Percentiles rank a stretch among this genome's conserved stretches.
phyloP scores from a whole-genome alignment of 2,329 filamentous ascomycete genomes.

The Biscogniauxia mediterranea region DNA sequence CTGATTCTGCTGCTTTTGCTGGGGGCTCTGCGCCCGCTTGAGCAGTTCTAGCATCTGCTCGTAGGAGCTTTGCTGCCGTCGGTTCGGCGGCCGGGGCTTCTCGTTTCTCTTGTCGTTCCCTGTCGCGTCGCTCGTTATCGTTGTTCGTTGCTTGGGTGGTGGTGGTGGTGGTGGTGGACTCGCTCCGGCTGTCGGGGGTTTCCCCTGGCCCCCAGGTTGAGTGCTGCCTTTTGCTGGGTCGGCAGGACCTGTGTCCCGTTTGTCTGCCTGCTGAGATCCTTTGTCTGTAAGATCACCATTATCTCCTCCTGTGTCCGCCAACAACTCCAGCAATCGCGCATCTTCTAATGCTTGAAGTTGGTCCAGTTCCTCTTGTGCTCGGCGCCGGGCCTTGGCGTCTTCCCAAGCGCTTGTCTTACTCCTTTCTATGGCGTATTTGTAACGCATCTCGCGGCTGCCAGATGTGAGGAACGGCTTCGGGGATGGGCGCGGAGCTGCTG shows the following conservation, averaged over 20 bases:
- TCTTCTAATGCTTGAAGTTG: slow-evolving; percentile 21
- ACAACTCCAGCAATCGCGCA: slow-evolving; percentile 14
- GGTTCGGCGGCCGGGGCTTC: neutral
- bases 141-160: no score
- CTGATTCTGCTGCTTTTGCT: neutral
- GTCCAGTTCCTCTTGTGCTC: slow-evolving; percentile 22
- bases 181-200: no score
- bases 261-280: neutral
- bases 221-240: neutral
- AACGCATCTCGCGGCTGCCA: slow-evolving; percentile 26
- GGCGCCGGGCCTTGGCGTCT: slow-evolving; percentile 17
- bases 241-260: neutral
- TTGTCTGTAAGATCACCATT: neutral
- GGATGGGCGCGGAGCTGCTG: slow-evolving; percentile 15
- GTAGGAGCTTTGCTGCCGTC: slow-evolving; percentile 10
- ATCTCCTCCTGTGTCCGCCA: slow-evolving; percentile 10
- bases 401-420: slow-evolving; percentile 33
- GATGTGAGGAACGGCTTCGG: slow-evolving; percentile 37
- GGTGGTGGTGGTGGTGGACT: no score
- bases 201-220: neutral
- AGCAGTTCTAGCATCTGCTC: slow-evolving; percentile 21
- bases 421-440: slow-evolving; percentile 31
- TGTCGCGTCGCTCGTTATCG: neutral
- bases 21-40: slow-evolving; percentile 1
- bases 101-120: neutral